A percentile compares a stretch with the other conserved stretches of the same genome.
phyloP scores from a whole-genome alignment of 768 basidiomycete species.

The Gloeopeniophorella convolvens region DNA sequence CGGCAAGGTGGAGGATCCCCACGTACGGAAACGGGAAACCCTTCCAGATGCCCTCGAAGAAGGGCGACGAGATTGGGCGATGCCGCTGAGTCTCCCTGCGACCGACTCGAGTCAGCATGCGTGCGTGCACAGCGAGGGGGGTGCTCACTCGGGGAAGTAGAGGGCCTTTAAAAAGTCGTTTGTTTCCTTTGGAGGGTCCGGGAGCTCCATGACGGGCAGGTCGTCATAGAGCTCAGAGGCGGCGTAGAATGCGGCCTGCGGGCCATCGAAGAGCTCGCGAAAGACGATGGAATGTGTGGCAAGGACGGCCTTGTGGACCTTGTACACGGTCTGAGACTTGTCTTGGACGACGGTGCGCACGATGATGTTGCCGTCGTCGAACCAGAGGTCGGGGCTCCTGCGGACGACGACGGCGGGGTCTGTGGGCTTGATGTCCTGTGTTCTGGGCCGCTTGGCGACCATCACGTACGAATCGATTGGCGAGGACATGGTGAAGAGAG shows the following conservation, averaged over 20 bases:
- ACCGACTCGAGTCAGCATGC: not conserved
- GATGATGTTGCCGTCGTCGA: conserved; percentile 19
- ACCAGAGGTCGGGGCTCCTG: conserved; percentile 17
- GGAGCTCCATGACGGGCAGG: conserved; percentile 16
- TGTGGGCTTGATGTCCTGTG: conserved; percentile 1
- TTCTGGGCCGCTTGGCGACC: conserved; percentile 2
- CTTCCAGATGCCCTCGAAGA: conserved; percentile 14
- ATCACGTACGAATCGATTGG: conserved; percentile 14
- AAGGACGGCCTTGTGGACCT: conserved; percentile 19
- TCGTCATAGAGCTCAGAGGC: conserved; percentile 17
- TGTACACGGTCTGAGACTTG: conserved; percentile 6
- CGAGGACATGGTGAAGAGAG: conserved; percentile 8
- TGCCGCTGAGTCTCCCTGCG: conserved; percentile 14
- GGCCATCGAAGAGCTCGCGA: conserved; percentile 12
- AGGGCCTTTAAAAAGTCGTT: conserved; percentile 14
- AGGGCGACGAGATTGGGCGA: conserved; percentile 15
- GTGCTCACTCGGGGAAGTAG: conserved; percentile 16
- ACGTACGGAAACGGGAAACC: conserved; percentile 16
- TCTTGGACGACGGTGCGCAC: conserved; percentile 7
- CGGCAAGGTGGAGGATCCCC: conserved; percentile 15
- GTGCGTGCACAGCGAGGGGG: not conserved
- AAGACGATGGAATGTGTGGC: conserved; percentile 14
- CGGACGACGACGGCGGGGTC: conserved; percentile 5
- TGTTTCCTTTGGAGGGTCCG: conserved; percentile 13
- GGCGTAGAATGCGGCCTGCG: conserved; percentile 6